Percentiles rank a stretch among this genome's conserved stretches.
Conservation (phyloP, 2,329 filamentous ascomycete genomes). For the Cladosporium colombiae region DNA sequence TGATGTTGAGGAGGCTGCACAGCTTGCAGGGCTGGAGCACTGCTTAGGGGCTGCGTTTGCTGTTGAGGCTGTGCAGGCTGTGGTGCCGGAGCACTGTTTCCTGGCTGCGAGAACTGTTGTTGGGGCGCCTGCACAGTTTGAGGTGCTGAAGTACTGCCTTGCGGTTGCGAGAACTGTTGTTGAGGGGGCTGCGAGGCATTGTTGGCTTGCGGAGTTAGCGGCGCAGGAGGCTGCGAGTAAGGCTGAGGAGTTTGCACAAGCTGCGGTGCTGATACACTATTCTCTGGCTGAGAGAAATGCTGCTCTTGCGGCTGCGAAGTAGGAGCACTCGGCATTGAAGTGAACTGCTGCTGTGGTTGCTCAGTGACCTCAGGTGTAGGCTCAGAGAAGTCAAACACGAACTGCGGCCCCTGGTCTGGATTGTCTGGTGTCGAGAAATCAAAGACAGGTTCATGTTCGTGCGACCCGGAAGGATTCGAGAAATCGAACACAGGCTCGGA, state of each 20-base stretch:
- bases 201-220: not conserved
- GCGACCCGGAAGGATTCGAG: not conserved
- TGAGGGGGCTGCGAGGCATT: not conserved
- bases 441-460: slow-evolving; percentile 13
- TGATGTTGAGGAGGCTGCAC: not conserved
- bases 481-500: slow-evolving; percentile 16
- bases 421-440: slow-evolving; percentile 16
- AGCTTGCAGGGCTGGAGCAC: not conserved
- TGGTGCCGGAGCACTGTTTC: not conserved
- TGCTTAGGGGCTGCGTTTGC: not conserved
- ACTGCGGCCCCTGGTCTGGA: slow-evolving; percentile 7
- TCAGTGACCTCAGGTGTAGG: not conserved
- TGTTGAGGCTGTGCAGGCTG: slow-evolving; percentile 3
- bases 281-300: not conserved
- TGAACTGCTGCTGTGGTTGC: not conserved
- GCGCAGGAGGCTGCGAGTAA: slow-evolving; percentile 12
- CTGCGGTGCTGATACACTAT: not conserved
- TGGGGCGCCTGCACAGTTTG: not conserved
- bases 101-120: not conserved
- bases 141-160: not conserved
- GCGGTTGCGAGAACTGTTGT: not conserved
- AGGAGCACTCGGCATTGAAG: not conserved
- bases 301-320: slow-evolving; percentile 10
- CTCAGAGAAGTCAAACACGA: slow-evolving; percentile 15
- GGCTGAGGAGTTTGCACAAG: not conserved